phyloP scores from a whole-genome alignment of 2,329 filamentous ascomycete species.

The Epicoccum sorghinum region DNA sequence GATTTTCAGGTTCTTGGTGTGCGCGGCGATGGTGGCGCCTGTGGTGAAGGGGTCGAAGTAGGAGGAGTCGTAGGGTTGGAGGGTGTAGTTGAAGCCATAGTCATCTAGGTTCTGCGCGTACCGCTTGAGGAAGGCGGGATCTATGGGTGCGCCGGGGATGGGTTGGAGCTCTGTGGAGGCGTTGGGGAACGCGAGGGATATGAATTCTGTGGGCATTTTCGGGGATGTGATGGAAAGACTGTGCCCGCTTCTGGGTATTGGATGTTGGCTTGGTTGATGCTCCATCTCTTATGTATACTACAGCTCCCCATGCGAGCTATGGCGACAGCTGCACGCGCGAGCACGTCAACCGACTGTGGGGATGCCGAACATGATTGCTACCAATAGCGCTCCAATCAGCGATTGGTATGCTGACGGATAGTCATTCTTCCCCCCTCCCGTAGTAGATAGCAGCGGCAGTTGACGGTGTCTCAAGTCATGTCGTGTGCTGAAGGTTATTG shows the following conservation, averaged over 20 bases:
- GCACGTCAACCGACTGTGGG: constrained; percentile 17
- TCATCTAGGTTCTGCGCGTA: constrained; percentile 65
- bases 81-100: constrained; percentile 66
- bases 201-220: constrained; percentile 56
- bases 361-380: constrained; percentile 7
- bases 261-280: neutral
- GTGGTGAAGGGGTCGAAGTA: constrained; percentile 64
- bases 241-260: neutral
- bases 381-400: constrained; percentile 13
- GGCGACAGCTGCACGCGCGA: constrained; percentile 15
- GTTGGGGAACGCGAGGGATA: constrained; percentile 64
- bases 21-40: constrained; percentile 62
- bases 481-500: neutral
- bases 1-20: constrained; percentile 65
- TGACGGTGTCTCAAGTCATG: constrained; percentile 5
- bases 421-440: constrained; percentile 1
- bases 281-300: constrained; percentile 7
- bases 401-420: constrained; percentile 8
- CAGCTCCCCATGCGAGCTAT: neutral
- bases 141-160: constrained; percentile 58
- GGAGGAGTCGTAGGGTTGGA: constrained; percentile 64
- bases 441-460: constrained; percentile 2
- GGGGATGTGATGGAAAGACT: neutral
- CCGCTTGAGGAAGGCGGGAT: constrained; percentile 62
- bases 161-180: constrained; percentile 62